Conservation (phyloP, 768 basidiomycete species). For the Tylopilus vinaceipallidus region DNA sequence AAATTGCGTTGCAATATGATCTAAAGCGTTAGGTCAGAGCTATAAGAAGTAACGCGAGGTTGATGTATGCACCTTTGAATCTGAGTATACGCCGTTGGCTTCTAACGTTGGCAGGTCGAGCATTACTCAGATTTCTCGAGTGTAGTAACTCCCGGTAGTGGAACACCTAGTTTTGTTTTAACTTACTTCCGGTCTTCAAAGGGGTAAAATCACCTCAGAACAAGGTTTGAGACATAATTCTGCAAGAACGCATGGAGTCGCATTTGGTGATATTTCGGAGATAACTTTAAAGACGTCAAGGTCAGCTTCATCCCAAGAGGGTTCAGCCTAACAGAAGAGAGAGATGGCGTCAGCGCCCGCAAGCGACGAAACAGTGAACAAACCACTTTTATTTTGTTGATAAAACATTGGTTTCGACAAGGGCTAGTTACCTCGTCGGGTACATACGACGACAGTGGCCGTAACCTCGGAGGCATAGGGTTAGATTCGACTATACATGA, state of each 20-base stretch:
- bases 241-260: constrained; percentile 53
- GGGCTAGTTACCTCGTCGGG: constrained; percentile 13
- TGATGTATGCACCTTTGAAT: constrained; percentile 22
- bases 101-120: constrained; percentile 1
- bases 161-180: constrained; percentile 21
- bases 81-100: constrained; percentile 4
- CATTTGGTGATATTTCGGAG: constrained; percentile 43
- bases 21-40: constrained; percentile 17
- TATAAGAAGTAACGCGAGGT: neutral
- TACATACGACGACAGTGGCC: neutral
- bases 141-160: constrained; percentile 18
- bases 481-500: constrained; percentile 23
- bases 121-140: neutral
- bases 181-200: neutral
- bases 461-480: constrained; percentile 8
- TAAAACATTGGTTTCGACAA: constrained; percentile 30
- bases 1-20: constrained; percentile 14
- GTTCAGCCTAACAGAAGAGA: constrained; percentile 14
- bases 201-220: constrained; percentile 42
- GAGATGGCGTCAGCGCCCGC: neutral
- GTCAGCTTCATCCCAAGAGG: constrained; percentile 40
- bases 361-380: neutral
- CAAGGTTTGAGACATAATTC: constrained; percentile 57
- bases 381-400: constrained; percentile 18
- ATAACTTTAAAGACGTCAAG: constrained; percentile 38